Evolutionary conservation across 1,139 yeast genomes (phyloP).

Genomic region (Saccharomyces hybrid): DNA sequence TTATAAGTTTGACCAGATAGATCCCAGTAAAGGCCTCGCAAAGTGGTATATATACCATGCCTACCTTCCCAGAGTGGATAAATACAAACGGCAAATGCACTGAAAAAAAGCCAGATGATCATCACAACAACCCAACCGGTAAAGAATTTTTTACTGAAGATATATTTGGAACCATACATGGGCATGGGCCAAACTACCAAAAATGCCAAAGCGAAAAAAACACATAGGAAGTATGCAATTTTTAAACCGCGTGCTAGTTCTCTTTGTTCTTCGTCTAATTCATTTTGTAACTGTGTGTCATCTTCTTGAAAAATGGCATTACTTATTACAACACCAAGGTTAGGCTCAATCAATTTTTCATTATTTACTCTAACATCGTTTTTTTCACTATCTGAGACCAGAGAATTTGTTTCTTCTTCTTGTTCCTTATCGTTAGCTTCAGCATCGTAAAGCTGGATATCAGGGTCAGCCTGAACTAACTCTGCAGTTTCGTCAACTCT

Average conservation of each 20-base stretch:
- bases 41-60: slow-evolving; percentile 50
- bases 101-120: slow-evolving; percentile 61
- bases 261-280: slow-evolving; percentile 39
- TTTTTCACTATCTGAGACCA: slow-evolving; percentile 15
- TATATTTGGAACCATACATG: slow-evolving; percentile 68
- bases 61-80: slow-evolving; percentile 67
- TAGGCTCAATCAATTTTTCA: slow-evolving; percentile 33
- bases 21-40: slow-evolving; percentile 82
- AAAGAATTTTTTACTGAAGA: slow-evolving; percentile 64
- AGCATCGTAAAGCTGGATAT: slow-evolving; percentile 27
- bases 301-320: slow-evolving; percentile 1
- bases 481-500: slow-evolving; percentile 66
- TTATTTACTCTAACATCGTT: slow-evolving; percentile 34
- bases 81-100: slow-evolving; percentile 48
- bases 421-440: slow-evolving; percentile 17
- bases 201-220: slow-evolving; percentile 50
- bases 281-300: slow-evolving; percentile 31
- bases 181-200: slow-evolving; percentile 83
- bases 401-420: slow-evolving; percentile 16
- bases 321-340: slow-evolving; percentile 10
- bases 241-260: slow-evolving; percentile 46
- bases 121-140: slow-evolving; percentile 79
- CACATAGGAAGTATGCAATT: slow-evolving; percentile 48
- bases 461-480: slow-evolving; percentile 24
- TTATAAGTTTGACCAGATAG: slow-evolving; percentile 64